Evolutionary conservation across 352 stramenopile species (phyloP).

Genomic region (Peronosclerospora sorghi): DNA sequence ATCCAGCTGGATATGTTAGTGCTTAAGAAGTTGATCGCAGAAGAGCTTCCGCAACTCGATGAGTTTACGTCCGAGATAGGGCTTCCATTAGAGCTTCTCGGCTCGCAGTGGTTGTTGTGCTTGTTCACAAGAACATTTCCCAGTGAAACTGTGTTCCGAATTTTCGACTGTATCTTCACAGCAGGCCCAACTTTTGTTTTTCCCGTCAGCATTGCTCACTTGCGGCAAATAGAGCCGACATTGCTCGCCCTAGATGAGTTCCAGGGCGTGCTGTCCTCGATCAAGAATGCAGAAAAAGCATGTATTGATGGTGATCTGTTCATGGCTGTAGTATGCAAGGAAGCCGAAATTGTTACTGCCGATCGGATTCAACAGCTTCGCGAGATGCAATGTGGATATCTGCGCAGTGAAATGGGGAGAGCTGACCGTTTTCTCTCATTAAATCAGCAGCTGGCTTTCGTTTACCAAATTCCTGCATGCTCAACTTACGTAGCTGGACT

Average conservation of each 20-base stretch:
- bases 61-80: conserved; percentile 66
- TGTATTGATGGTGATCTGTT: conserved; percentile 58
- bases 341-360: conserved; percentile 31
- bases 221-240: conserved; percentile 43
- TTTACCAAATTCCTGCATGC: conserved; percentile 74
- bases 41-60: conserved; percentile 64
- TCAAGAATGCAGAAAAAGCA: conserved; percentile 57
- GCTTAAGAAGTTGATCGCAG: conserved; percentile 74
- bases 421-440: conserved; percentile 47
- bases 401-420: conserved; percentile 61
- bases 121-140: conserved; percentile 87
- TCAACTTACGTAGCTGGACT: conserved; percentile 52
- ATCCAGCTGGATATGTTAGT: conserved; percentile 86
- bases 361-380: conserved; percentile 32
- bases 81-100: conserved; percentile 78
- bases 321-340: conserved; percentile 31
- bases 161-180: conserved; percentile 83
- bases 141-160: conserved; percentile 75
- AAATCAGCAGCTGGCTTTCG: conserved; percentile 51
- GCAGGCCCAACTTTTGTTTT: conserved; percentile 79
- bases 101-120: conserved; percentile 86
- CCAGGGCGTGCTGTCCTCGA: conserved; percentile 54
- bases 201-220: conserved; percentile 67
- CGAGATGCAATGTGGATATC: conserved; percentile 40
- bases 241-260: conserved; percentile 51